Evolutionary conservation across 2,329 filamentous ascomycete species (phyloP).

Genomic region (Chrysosporium keratinophilum): DNA sequence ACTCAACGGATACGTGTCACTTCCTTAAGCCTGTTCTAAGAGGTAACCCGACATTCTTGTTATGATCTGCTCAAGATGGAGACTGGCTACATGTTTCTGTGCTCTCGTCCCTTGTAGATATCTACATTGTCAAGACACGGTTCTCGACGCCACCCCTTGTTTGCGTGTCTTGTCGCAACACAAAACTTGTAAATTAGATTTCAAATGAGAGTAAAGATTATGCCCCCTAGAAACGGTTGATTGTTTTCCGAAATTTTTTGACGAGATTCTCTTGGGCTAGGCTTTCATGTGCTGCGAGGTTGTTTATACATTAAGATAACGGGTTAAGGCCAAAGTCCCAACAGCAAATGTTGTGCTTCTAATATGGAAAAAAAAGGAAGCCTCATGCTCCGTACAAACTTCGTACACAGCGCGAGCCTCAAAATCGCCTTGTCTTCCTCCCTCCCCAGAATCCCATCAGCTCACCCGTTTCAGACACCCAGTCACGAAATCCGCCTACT

Average conservation of each 20-base stretch:
- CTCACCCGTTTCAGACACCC: conserved; percentile 53
- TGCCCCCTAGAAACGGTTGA: too few relatives aligned
- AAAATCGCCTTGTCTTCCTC: conserved; percentile 44
- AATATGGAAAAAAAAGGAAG: too few relatives aligned
- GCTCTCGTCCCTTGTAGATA: neutral
- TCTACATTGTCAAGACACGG: conserved; percentile 1
- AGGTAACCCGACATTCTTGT: too few relatives aligned
- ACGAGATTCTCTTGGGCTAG: too few relatives aligned
- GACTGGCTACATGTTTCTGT: neutral
- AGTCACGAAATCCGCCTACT: conserved; percentile 49
- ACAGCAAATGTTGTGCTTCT: too few relatives aligned
- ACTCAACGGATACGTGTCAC: too few relatives aligned
- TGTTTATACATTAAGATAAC: too few relatives aligned
- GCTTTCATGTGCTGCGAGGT: too few relatives aligned
- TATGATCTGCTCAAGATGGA: neutral
- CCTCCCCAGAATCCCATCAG: conserved; percentile 53
- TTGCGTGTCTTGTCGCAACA: neutral
- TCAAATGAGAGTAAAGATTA: neutral
- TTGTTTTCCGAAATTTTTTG: too few relatives aligned
- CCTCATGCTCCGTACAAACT: too few relatives aligned
- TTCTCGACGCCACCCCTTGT: neutral
- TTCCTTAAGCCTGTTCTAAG: too few relatives aligned
- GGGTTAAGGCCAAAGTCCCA: too few relatives aligned
- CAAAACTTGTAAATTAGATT: neutral
- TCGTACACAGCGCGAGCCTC: conserved; percentile 11